phyloP scores from a whole-genome alignment of 371 early-diverging fungal genomes.

The Dichotomocladium elegans region DNA sequence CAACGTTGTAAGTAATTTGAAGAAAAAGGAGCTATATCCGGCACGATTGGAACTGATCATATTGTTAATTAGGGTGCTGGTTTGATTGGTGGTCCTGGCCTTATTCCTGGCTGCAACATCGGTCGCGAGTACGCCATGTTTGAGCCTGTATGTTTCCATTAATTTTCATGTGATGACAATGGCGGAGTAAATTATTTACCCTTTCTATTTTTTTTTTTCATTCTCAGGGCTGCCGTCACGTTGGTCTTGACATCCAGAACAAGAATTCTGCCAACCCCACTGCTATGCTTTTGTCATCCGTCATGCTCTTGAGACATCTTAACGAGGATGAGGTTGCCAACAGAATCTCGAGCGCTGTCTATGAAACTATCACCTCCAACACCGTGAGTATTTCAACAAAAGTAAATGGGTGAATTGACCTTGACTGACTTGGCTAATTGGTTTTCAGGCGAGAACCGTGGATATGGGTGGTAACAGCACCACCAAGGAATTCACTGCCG shows the following conservation, averaged over 20 bases:
- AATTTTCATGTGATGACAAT: not conserved
- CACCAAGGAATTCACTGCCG: slow-evolving; percentile 89
- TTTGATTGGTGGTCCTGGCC: slow-evolving; percentile 92
- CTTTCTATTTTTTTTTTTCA: not conserved
- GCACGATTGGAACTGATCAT: not conserved
- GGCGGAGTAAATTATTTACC: not conserved
- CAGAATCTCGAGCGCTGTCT: slow-evolving; percentile 80
- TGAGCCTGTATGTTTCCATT: slow-evolving; percentile 70
- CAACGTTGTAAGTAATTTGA: slow-evolving; percentile 63
- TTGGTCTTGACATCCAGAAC: slow-evolving; percentile 88
- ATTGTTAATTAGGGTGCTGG: slow-evolving; percentile 88
- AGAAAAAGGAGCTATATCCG: not conserved
- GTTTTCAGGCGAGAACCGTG: slow-evolving; percentile 20
- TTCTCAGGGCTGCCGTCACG: slow-evolving; percentile 85
- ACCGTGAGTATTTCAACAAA: slow-evolving; percentile 44
- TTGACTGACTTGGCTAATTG: not conserved
- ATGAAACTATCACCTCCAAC: slow-evolving; percentile 67
- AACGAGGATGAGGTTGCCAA: slow-evolving; percentile 74
- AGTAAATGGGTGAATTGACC: not conserved
- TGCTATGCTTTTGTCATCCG: slow-evolving; percentile 89
- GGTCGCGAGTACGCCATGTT: slow-evolving; percentile 95
- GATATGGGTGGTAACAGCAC: slow-evolving; percentile 50
- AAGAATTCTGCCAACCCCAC: slow-evolving; percentile 91
- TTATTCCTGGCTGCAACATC: slow-evolving; percentile 94
- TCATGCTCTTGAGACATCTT: slow-evolving; percentile 98